Base-by-base conservation (phyloP, 2,329 filamentous ascomycete species). In the Botrytis hyacinthi region DNA sequence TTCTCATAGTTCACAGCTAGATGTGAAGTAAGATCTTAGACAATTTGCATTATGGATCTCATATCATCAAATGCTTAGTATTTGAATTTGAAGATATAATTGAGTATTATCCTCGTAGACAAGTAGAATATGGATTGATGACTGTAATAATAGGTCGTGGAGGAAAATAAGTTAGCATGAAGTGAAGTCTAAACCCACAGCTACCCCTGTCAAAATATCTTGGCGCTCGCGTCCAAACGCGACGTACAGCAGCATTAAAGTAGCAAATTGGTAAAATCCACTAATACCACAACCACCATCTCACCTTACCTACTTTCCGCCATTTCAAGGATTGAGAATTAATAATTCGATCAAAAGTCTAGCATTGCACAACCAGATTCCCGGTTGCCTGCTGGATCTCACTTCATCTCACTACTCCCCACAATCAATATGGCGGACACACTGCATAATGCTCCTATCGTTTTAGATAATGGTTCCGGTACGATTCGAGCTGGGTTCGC, bases 391-490 rank as follows among this genome's bases (percentile, higher is more conserved):
- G 69, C 42, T 32, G 37, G 29, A 12, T 67, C 29, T 57, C 37
- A 42, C 37, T 60, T 32, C n/a, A n/a, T 72, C 42, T 26, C 42
- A 63, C 26, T 32, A 12, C 57, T n/a, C 42, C 51, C 42, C 44
- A 40, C 29, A 48, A 60, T 35, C 40, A 68, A 68, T 29, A 91
- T 91, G 89, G 86, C 87, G 77, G 91, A 92, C 81, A 87, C 87
- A 75, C 90, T 98, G 73, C 96, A 98, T 87, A 99, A 99, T 87
- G 95, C 94, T 78, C 95, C 96, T 74, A 97, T 99, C 83, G 96
- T 99, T 82, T 93, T 99, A 81, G 96, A 99, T 89, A 99, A 99
- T 85, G 96, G 96, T 80, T 98, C 95, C 78, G 96, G 96, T 77
- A 99, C 96, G 7, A 98, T 99, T 82, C 90, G 97, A 82, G 96